Evolutionary conservation across 108 stramenopile genomes (phyloP).

Genomic region (Hondaea fermentalgiana): DNA sequence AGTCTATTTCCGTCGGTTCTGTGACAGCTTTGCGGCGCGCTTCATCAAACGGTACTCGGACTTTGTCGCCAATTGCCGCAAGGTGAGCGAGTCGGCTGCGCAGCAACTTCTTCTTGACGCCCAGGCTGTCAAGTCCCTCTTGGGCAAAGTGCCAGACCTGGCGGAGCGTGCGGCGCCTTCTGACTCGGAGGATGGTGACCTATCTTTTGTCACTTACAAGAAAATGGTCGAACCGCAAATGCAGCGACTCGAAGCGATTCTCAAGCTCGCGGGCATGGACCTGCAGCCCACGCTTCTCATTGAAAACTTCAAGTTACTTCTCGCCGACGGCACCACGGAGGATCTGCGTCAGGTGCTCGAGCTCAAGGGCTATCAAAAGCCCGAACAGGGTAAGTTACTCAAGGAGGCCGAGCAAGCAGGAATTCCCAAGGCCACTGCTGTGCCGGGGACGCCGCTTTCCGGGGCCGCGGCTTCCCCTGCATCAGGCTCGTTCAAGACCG

Average conservation of each 20-base stretch:
- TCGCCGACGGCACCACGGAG: background rate
- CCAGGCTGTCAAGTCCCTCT: slow-evolving; percentile 80
- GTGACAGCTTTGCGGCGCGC: slow-evolving; percentile 80
- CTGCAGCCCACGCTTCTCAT: background rate
- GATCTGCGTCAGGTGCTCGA: background rate
- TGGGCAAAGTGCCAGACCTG: slow-evolving; percentile 66
- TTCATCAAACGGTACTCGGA: slow-evolving; percentile 69
- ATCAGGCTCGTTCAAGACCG: background rate
- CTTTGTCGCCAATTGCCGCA: slow-evolving; percentile 61
- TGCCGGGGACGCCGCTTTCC: background rate
- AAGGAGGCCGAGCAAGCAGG: slow-evolving; percentile 1
- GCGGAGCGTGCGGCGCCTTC: slow-evolving; percentile 25
- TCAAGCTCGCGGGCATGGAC: slow-evolving; percentile 76
- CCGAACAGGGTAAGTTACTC: background rate
- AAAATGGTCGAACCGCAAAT: slow-evolving; percentile 87
- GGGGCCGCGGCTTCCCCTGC: background rate
- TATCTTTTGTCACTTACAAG: slow-evolving; percentile 79
- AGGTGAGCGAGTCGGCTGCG: slow-evolving; percentile 78
- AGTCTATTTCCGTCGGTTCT: slow-evolving; percentile 80
- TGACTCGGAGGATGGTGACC: slow-evolving; percentile 24
- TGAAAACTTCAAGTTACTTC: background rate
- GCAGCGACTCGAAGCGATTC: slow-evolving; percentile 79
- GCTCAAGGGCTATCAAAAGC: background rate
- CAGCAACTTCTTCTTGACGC: slow-evolving; percentile 96
- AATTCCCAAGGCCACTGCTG: background rate